These are phyloP conservation scores for Tolypocladium tropicale DNA, from an alignment of 2,329 filamentous ascomycete genomes.

Conservation along the genomic window DNA sequence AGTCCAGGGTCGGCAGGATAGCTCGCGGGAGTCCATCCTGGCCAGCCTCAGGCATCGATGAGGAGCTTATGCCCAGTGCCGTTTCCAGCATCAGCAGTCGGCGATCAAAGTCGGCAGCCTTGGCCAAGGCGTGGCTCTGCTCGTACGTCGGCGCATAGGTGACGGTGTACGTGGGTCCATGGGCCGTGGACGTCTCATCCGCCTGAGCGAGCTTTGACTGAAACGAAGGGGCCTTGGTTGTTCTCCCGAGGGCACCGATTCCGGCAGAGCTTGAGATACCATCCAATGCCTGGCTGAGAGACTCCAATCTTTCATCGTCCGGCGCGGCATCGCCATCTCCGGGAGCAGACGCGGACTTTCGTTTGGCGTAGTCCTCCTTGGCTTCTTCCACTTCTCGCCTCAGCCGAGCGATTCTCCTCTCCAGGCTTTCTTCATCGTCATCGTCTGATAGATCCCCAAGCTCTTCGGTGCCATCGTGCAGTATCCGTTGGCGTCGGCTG, in stretches of 20 bases:
- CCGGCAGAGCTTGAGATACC: conserved; percentile 38
- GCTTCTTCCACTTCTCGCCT: conserved; percentile 73
- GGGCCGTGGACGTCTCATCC: conserved; percentile 9
- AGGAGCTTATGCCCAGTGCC: conserved; percentile 66
- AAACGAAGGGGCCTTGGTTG: conserved; percentile 4
- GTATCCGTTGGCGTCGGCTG: conserved; percentile 53
- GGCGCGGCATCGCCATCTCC: conserved; percentile 36
- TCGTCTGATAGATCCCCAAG: conserved; percentile 68
- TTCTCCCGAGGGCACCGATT: conserved; percentile 4
- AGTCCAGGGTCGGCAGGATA: conserved; percentile 72
- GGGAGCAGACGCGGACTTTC: conserved; percentile 34
- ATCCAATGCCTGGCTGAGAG: conserved; percentile 63
- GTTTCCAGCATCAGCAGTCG: conserved; percentile 72
- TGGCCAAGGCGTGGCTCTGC: conserved; percentile 61
- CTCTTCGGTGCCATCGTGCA: conserved; percentile 54
- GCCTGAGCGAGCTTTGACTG: conserved; percentile 8
- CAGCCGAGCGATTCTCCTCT: conserved; percentile 70
- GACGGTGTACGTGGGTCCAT: conserved; percentile 48
- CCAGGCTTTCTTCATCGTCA: conserved; percentile 65
- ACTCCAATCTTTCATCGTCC: conserved; percentile 35
- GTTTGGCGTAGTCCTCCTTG: conserved; percentile 50
- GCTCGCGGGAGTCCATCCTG: conserved; percentile 50
- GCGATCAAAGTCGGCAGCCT: conserved; percentile 79
- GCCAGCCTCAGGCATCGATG: conserved; percentile 52
- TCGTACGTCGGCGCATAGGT: conserved; percentile 56